A percentile compares a stretch with the other conserved stretches of the same genome.
Conservation (phyloP, 164 flowering plant genomes). For the Magnolia sinica region DNA sequence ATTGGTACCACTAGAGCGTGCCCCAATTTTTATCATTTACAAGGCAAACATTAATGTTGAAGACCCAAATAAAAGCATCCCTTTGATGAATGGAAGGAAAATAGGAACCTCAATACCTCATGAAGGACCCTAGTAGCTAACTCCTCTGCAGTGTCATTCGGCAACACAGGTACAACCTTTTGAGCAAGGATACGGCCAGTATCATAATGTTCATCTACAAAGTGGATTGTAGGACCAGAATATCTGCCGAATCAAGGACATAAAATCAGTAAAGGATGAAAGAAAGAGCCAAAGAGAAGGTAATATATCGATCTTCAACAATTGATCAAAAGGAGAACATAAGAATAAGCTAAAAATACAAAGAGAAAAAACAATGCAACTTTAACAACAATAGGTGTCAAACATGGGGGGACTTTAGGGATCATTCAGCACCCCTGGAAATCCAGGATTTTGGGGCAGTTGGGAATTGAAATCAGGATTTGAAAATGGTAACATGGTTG, state of each 20-base stretch:
- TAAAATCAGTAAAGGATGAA: background rate
- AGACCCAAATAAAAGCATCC: background rate
- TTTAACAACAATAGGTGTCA: no score
- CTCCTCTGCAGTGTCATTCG: slow-evolving; percentile 69
- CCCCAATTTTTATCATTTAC: no score
- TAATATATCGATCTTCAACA: background rate
- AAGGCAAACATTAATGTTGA: no score
- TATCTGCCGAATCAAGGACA: slow-evolving; percentile 33
- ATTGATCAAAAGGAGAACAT: background rate
- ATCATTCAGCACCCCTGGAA: no score
- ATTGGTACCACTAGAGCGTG: no score
- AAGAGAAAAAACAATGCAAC: background rate
- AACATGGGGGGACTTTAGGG: no score
- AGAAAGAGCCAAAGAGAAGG: background rate
- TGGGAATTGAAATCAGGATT: no score
- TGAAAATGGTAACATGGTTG: no score
- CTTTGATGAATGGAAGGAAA: background rate
- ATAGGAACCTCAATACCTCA: slow-evolving; percentile 43
- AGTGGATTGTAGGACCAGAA: slow-evolving; percentile 88
- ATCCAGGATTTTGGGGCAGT: no score
- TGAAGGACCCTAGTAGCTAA: slow-evolving; percentile 81
- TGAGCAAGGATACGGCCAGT: slow-evolving; percentile 89
- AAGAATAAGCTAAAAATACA: background rate
- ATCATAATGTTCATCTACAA: slow-evolving; percentile 90
- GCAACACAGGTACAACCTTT: slow-evolving; percentile 72